Evolutionary conservation across 768 basidiomycete species (phyloP).

Genomic region (Hirschioporus abietinus): DNA sequence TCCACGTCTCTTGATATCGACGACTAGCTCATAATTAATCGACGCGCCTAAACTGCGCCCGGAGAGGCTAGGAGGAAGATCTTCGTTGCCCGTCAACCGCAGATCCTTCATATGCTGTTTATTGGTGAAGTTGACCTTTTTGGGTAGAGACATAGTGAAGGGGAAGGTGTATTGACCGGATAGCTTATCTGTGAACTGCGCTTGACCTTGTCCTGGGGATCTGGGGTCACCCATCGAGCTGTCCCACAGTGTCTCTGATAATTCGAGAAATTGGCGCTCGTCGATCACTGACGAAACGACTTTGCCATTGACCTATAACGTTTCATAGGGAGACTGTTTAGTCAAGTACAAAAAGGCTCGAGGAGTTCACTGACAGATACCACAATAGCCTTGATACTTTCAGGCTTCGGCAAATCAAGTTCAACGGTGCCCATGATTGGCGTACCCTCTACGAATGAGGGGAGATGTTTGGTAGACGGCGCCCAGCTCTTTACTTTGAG

Average conservation of each 20-base stretch:
- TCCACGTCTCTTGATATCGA: neutral
- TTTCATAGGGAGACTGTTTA: too few relatives aligned
- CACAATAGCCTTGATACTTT: slow-evolving; percentile 42
- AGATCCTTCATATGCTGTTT: slow-evolving; percentile 1
- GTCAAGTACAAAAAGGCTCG: neutral
- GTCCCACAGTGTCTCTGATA: slow-evolving; percentile 6
- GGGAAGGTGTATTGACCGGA: slow-evolving; percentile 3
- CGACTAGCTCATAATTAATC: neutral
- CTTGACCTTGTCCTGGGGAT: neutral
- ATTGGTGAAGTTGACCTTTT: neutral
- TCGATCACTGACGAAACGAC: neutral
- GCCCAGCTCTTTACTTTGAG: slow-evolving; percentile 43
- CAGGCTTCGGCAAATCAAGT: slow-evolving; percentile 44
- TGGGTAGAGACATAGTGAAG: slow-evolving; percentile 5
- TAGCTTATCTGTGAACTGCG: slow-evolving; percentile 1
- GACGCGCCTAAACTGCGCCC: neutral
- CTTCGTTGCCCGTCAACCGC: neutral
- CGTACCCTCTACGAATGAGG: slow-evolving; percentile 46
- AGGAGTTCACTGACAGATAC: slow-evolving; percentile 33
- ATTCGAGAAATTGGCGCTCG: neutral
- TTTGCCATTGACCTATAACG: neutral
- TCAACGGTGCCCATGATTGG: slow-evolving; percentile 45
- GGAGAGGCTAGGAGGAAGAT: neutral
- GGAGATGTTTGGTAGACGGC: slow-evolving; percentile 31
- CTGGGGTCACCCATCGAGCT: slow-evolving; percentile 6